Conservation (phyloP, 2,329 filamentous ascomycete species). For the Colletotrichum cuscutae region DNA sequence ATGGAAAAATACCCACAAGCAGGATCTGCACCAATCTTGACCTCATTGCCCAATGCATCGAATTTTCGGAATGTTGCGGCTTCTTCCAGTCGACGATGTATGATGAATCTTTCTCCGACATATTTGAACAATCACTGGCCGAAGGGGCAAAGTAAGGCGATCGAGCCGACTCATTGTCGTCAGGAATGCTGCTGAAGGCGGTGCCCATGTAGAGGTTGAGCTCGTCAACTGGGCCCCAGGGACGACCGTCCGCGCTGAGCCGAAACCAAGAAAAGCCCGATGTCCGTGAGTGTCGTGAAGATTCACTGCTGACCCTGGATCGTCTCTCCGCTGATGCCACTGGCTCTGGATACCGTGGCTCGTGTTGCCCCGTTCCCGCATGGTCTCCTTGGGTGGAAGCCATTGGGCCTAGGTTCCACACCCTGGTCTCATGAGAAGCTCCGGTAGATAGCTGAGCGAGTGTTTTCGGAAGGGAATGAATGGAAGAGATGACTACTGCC, state of each 20-base stretch:
- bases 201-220: constrained; percentile 27
- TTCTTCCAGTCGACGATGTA: constrained; percentile 1
- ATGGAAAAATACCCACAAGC: constrained; percentile 15
- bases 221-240: constrained; percentile 26
- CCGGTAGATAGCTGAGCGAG: too few species aligned
- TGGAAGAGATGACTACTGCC: too few species aligned
- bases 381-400: background rate
- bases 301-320: background rate
- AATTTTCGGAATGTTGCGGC: constrained; percentile 10
- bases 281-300: constrained; percentile 1
- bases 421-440: background rate
- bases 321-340: background rate
- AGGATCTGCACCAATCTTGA: constrained; percentile 24
- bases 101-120: background rate
- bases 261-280: constrained; percentile 28
- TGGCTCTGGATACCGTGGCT: constrained; percentile 9
- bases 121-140: background rate
- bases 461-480: background rate
- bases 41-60: constrained; percentile 6
- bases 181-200: constrained; percentile 27
- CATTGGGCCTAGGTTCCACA: background rate
- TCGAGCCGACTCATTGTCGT: constrained; percentile 4
- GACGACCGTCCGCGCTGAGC: constrained; percentile 14
- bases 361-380: background rate
- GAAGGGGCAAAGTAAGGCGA: background rate